Conservation (phyloP, 177 flowering plant genomes). For the Vitis hybrid region DNA sequence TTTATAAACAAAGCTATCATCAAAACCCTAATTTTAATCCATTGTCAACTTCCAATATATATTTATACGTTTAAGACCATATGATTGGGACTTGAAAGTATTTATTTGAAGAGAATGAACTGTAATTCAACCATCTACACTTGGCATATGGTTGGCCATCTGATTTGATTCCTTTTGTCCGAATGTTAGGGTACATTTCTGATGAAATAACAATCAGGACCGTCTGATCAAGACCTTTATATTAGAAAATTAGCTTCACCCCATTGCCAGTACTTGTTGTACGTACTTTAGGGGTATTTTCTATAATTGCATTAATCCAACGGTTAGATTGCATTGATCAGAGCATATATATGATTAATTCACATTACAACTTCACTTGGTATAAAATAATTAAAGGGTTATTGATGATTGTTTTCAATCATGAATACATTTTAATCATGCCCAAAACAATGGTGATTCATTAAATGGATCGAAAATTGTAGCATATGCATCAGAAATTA, state of each 20-base stretch:
- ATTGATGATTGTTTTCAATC: no score
- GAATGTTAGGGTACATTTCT: constrained; percentile 18
- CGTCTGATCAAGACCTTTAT: constrained; percentile 1
- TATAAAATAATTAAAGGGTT: no score
- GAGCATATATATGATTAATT: no score
- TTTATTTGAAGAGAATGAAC: background rate
- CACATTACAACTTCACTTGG: no score
- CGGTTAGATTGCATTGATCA: background rate
- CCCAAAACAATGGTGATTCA: no score
- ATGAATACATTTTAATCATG: no score
- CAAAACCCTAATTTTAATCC: background rate
- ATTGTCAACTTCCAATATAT: constrained; percentile 14
- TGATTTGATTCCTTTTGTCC: constrained; percentile 22
- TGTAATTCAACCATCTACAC: background rate
- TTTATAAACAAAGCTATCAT: constrained; percentile 18
- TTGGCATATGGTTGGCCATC: background rate
- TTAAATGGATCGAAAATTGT: no score
- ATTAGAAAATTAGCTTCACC: background rate
- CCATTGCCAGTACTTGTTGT: constrained; percentile 14
- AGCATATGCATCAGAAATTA: no score
- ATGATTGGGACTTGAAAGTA: background rate
- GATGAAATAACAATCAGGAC: background rate
- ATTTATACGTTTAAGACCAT: background rate
- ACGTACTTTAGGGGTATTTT: constrained; percentile 8
- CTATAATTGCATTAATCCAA: background rate